A percentile compares a stretch with the other conserved stretches of the same genome.
phyloP scores from a whole-genome alignment of 441 rosid species.

The Pelargonium citronellum region DNA sequence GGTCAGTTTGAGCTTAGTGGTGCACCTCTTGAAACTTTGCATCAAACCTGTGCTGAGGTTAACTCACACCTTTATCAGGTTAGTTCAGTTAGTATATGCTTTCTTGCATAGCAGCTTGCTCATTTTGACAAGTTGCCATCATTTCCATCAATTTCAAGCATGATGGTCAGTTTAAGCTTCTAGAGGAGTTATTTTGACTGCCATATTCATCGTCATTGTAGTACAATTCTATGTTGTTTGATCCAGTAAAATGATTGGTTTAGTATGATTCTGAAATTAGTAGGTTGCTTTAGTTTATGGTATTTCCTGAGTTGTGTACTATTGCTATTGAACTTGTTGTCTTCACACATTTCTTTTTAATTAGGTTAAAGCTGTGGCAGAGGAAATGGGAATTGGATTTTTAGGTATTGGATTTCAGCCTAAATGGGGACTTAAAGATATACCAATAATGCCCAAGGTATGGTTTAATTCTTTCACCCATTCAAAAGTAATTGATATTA shows the following conservation, averaged over 20 bases:
- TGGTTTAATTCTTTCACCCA: constrained; percentile 6
- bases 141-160: constrained; percentile 8
- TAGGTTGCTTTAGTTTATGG: neutral
- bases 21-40: constrained; percentile 97
- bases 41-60: constrained; percentile 98
- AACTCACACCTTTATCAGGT: constrained; percentile 99
- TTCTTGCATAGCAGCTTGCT: constrained; percentile 11
- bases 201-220: neutral
- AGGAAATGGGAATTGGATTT: constrained; percentile 98
- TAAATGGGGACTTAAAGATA: constrained; percentile 73
- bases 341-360: constrained; percentile 14
- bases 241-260: neutral
- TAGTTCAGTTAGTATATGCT: constrained; percentile 14
- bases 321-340: constrained; percentile 3
- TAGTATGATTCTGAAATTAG: neutral
- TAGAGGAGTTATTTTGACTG: constrained; percentile 2
- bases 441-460: constrained; percentile 99
- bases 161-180: constrained; percentile 7
- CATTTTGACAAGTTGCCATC: constrained; percentile 4
- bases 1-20: constrained; percentile 99
- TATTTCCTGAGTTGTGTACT: neutral
- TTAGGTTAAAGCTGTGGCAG: constrained; percentile 96
- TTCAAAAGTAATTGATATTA: neutral
- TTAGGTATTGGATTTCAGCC: constrained; percentile 98
- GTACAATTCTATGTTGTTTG: neutral